Conservation (phyloP, 148 eudicot genomes). For the Cornus suecica region DNA sequence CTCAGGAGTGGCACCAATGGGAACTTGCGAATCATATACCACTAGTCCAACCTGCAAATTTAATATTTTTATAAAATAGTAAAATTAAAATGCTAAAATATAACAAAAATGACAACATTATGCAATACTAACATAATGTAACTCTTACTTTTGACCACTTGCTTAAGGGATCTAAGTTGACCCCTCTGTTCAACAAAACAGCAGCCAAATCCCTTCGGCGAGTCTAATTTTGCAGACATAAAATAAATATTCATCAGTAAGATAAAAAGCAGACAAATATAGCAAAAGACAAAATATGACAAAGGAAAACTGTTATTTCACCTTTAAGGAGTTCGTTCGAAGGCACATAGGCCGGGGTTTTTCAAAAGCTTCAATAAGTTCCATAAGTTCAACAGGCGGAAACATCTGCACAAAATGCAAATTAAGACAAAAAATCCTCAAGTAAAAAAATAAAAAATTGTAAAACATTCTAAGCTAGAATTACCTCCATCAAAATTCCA, state of each 20-base stretch:
- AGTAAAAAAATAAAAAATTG: background rate
- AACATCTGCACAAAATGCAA: slow-evolving; percentile 57
- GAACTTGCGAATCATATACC: slow-evolving; percentile 95
- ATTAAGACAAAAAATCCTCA: slow-evolving; percentile 4
- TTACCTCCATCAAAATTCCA: slow-evolving; percentile 72
- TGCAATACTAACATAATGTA: background rate
- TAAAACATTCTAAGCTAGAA: background rate
- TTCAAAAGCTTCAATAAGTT: slow-evolving; percentile 94
- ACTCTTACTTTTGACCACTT: slow-evolving; percentile 88
- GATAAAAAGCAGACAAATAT: background rate
- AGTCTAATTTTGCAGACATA: slow-evolving; percentile 38
- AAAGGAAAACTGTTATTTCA: slow-evolving; percentile 12
- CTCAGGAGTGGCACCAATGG: slow-evolving; percentile 95
- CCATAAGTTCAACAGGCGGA: slow-evolving; percentile 73
- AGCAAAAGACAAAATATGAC: slow-evolving; percentile 5
- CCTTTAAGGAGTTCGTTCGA: slow-evolving; percentile 89
- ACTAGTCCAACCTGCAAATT: slow-evolving; percentile 74
- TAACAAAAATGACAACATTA: background rate
- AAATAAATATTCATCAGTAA: background rate
- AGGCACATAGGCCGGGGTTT: slow-evolving; percentile 83
- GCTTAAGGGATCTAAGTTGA: slow-evolving; percentile 83
- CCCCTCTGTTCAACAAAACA: slow-evolving; percentile 90
- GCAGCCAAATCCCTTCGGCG: slow-evolving; percentile 93
- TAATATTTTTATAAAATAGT: background rate
- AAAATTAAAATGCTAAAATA: background rate